Evolutionary conservation across 2,329 filamentous ascomycete species (phyloP).

Genomic region (Cryphonectria carpinicola): DNA sequence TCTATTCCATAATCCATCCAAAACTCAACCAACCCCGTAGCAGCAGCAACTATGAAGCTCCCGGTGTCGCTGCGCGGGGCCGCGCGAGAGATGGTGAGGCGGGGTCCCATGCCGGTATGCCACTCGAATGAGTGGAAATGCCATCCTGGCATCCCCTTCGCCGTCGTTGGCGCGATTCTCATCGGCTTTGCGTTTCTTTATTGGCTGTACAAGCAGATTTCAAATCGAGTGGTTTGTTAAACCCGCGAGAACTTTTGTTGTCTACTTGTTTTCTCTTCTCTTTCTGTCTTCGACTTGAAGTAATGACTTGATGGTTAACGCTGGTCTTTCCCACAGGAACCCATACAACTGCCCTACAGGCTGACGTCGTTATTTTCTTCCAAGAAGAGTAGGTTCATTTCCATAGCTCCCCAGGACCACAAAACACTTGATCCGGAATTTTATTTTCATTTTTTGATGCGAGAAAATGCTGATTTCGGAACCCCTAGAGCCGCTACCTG

Average conservation of each 20-base stretch:
- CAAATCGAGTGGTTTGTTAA: not conserved
- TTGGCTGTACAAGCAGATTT: not conserved
- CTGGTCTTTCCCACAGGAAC: not conserved
- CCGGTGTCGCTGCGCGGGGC: conserved; percentile 1
- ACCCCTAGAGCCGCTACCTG: not conserved
- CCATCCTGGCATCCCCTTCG: conserved; percentile 12
- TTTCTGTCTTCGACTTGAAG: not conserved
- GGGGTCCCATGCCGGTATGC: conserved; percentile 1
- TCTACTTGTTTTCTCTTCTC: not conserved
- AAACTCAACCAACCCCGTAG: not conserved
- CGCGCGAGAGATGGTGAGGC: not conserved
- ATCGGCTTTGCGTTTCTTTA: not conserved
- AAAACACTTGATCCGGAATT: not conserved
- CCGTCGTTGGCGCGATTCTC: not conserved
- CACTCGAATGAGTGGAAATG: conserved; percentile 5
- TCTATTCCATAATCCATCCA: not conserved
- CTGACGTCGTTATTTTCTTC: not conserved
- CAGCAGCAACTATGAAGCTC: conserved; percentile 1
- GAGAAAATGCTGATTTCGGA: not conserved
- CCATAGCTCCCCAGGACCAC: not conserved
- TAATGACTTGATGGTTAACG: not conserved
- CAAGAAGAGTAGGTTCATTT: conserved; percentile 10
- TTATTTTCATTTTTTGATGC: no score
- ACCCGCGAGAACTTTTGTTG: not conserved
- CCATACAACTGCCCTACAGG: not conserved